phyloP scores from a whole-genome alignment of 306 rosid species.

The Citrullus colocynthis region DNA sequence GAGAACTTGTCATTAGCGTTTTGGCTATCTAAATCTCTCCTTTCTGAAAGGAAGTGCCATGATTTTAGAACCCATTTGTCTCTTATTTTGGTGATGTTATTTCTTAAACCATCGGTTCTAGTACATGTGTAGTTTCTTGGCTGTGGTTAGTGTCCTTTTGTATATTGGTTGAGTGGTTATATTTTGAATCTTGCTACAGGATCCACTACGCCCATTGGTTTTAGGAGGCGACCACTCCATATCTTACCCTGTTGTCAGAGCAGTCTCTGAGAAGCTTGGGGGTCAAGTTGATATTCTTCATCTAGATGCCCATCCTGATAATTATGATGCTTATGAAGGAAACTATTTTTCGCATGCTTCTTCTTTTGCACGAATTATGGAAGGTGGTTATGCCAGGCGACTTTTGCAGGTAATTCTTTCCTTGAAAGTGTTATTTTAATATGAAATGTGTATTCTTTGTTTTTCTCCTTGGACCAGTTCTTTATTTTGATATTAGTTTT shows the following conservation, averaged over 20 bases:
- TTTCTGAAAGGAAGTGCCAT: neutral
- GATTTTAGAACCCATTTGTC: neutral
- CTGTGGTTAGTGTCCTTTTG: neutral
- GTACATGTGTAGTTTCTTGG: neutral
- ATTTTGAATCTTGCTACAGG: constrained; percentile 23
- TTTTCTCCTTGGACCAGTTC: neutral
- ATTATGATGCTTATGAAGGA: constrained; percentile 69
- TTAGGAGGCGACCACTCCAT: constrained; percentile 97
- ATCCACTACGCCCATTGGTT: constrained; percentile 77
- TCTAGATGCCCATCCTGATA: constrained; percentile 97
- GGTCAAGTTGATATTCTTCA: constrained; percentile 90
- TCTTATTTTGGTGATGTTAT: neutral
- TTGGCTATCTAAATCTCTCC: neutral
- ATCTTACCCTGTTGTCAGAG: constrained; percentile 81
- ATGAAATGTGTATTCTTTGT: neutral
- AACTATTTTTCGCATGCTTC: constrained; percentile 88
- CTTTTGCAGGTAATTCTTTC: constrained; percentile 69
- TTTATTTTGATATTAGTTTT: neutral
- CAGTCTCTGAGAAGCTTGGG: constrained; percentile 89
- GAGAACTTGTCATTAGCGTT: neutral
- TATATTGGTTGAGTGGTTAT: neutral
- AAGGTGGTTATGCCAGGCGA: constrained; percentile 83
- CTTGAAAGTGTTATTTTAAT: neutral
- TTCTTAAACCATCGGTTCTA: neutral
- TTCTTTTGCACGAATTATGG: constrained; percentile 95